A percentile compares a stretch with the other conserved stretches of the same genome.
These are phyloP conservation scores for Panaeolus papilionaceus DNA, from an alignment of 768 basidiomycete species.

Conservation along the genomic window DNA sequence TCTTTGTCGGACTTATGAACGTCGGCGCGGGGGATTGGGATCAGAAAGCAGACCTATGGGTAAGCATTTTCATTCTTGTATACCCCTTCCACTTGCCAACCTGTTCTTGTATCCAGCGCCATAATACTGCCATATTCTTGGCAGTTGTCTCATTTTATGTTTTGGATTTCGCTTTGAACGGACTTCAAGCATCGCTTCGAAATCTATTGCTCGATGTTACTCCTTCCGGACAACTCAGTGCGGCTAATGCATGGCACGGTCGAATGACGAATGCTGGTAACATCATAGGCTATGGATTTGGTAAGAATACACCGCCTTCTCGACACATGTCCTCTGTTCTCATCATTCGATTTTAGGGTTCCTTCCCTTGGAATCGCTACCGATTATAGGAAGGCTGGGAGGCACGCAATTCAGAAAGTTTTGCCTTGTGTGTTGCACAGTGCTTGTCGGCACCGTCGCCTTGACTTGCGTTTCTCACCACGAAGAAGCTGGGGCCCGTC, in stretches of 20 bases:
- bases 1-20: conserved; percentile 79
- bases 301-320: conserved; percentile 44
- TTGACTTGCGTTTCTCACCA: conserved; percentile 88
- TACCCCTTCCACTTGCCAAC: background rate
- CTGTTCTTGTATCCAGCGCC: background rate
- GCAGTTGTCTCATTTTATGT: conserved; percentile 92
- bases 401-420: conserved; percentile 97
- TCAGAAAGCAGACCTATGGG: conserved; percentile 58
- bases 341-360: conserved; percentile 59
- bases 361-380: conserved; percentile 82
- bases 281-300: conserved; percentile 92
- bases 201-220: conserved; percentile 94
- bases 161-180: conserved; percentile 97
- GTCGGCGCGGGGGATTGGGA: conserved; percentile 89
- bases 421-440: conserved; percentile 82
- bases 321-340: background rate
- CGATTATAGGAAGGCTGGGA: conserved; percentile 80
- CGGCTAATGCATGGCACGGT: conserved; percentile 98
- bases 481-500: conserved; percentile 60
- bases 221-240: conserved; percentile 86
- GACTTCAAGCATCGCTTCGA: conserved; percentile 88
- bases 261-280: conserved; percentile 97
- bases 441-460: conserved; percentile 83
- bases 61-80: conserved; percentile 37
- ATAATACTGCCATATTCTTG: conserved; percentile 78